Evolutionary conservation across 2,329 filamentous ascomycete genomes (phyloP).

Genomic region (Helotiales sp.): DNA sequence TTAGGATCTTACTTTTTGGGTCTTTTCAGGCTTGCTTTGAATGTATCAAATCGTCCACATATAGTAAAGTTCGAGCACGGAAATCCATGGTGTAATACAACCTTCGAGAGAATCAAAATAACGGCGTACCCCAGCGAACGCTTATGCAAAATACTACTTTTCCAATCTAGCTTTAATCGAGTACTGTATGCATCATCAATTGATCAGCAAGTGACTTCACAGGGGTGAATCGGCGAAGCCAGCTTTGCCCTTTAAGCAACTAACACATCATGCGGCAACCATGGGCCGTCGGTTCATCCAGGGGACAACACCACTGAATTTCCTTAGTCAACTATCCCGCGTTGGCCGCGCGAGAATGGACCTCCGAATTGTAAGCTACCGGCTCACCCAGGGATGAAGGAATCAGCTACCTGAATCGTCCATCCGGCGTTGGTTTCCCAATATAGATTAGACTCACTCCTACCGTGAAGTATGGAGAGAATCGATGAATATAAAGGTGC

Average conservation of each 20-base stretch:
- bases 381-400: not conserved
- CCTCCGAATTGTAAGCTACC: slow-evolving; percentile 5
- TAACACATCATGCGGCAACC: slow-evolving; percentile 11
- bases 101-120: slow-evolving; percentile 16
- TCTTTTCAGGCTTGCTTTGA: slow-evolving; percentile 9
- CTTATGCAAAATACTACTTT: slow-evolving; percentile 12
- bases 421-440: slow-evolving; percentile 12
- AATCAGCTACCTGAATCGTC: slow-evolving; percentile 5
- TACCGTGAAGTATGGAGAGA: slow-evolving; percentile 7
- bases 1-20: slow-evolving; percentile 5
- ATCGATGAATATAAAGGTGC: slow-evolving; percentile 13
- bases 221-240: slow-evolving; percentile 7
- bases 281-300: not conserved
- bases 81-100: slow-evolving; percentile 8
- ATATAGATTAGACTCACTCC: slow-evolving; percentile 10
- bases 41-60: slow-evolving; percentile 11
- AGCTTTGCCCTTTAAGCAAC: not conserved
- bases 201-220: slow-evolving; percentile 9
- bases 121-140: not conserved
- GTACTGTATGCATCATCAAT: slow-evolving; percentile 1
- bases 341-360: slow-evolving; percentile 22
- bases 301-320: slow-evolving; percentile 15
- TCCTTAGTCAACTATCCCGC: slow-evolving; percentile 16
- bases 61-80: slow-evolving; percentile 5
- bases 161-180: slow-evolving; percentile 15